These are phyloP conservation scores for Lenwebbia sp. DNA, from an alignment of 345 rosid species.

Conservation along the genomic window DNA sequence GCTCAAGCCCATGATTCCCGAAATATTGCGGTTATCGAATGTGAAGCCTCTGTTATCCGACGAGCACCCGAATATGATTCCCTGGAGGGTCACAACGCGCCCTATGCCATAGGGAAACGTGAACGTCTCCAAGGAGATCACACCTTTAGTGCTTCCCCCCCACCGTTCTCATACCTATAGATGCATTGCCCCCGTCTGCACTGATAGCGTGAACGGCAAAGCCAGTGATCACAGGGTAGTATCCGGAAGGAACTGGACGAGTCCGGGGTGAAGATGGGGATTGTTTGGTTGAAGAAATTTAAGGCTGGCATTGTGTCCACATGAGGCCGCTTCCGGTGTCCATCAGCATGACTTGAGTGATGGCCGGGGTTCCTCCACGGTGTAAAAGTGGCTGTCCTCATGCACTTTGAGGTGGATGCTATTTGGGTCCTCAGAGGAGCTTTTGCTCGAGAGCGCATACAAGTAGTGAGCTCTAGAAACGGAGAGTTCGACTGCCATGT, in stretches of 20 bases:
- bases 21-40: not conserved
- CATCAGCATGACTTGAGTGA: not conserved
- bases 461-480: not conserved
- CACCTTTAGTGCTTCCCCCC: not conserved
- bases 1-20: constrained; percentile 8
- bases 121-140: constrained; percentile 7
- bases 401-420: not conserved
- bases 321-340: constrained; percentile 4
- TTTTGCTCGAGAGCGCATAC: not conserved
- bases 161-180: not conserved
- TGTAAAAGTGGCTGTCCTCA: not conserved
- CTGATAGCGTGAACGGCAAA: not conserved
- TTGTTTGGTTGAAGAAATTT: not conserved
- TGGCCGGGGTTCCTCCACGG: not conserved
- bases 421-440: not conserved
- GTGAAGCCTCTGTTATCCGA: not conserved
- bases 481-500: not conserved
- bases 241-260: not conserved
- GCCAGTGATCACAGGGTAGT: constrained; percentile 3
- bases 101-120: not conserved
- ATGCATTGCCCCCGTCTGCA: constrained; percentile 1
- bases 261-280: not conserved
- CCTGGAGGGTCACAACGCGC: not conserved
- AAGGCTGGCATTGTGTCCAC: constrained; percentile 18
- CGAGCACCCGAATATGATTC: constrained; percentile 13